Base-by-base conservation (phyloP, 2,329 filamentous ascomycete genomes). In the Coniochaeta sp. region DNA sequence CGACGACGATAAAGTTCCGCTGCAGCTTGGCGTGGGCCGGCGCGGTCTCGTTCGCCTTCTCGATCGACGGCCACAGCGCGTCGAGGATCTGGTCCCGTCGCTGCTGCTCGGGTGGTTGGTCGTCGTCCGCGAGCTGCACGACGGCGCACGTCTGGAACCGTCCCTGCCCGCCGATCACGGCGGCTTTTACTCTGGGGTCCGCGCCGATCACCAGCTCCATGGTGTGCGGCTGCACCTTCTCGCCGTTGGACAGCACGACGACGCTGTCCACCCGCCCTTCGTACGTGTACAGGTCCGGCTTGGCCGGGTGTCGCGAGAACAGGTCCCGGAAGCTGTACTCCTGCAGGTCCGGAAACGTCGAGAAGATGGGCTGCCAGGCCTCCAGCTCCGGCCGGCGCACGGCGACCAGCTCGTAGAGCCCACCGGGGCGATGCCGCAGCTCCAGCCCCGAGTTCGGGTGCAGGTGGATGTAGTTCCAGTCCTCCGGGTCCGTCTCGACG, bases 381-480 rank as follows among this genome's bases (percentile, higher is more conserved):
- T 67, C 63, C 4, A 60, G 14, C 5, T 69, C 60, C 1, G 67
- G 59, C 3, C 62, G 58, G 0, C 70, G 68, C 0, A 70, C 65
- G 1, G 72, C 17, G 1, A 75, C 66, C 4, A 72, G 65, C 63
- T 76, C 74, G 56, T 72, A 70, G 14, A 73, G 60, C 5, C 63
- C 67, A 1, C 16, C 16, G 10, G 66, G 64, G 38, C 64, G 61
- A 24, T 66, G 59, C 17, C 61, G 62, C 57, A 63, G 36, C 24
- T 60, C 40, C 17, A 34, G 26, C 8, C 56, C 56, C n/a, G 56
- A 14, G 22, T 58, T 40, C 2, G 59, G 54, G 24, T 60, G 34
- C 9, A 60, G 19, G 55, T 57, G 32, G 40, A 60, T 47, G 55
- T 60, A 60, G 10, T 57, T 28, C 59, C 55, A 69, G 14, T 40